Evolutionary conservation across 1,139 yeast species (phyloP).

Genomic region (Saccharomyces pastorianus): DNA sequence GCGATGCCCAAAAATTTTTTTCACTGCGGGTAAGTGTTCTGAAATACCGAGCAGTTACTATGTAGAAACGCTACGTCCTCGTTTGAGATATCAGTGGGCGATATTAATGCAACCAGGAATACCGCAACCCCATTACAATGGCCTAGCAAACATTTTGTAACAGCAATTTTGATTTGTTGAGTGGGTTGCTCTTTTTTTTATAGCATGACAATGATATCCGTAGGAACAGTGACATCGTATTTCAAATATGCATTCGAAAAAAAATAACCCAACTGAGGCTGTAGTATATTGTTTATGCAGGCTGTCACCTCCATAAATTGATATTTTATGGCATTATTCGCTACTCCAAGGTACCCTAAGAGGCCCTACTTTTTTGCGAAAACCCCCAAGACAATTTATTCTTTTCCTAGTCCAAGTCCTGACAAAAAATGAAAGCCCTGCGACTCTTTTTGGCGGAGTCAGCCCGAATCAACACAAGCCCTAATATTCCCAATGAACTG

Average conservation of each 20-base stretch:
- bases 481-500: not conserved
- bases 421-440: not conserved
- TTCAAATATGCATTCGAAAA: not conserved
- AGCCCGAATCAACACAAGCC: not conserved
- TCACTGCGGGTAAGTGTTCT: not conserved
- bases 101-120: not conserved
- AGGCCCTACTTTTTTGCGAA: not conserved
- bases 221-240: not conserved
- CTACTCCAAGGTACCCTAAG: not conserved
- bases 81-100: not conserved
- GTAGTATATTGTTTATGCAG: not conserved
- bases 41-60: not conserved
- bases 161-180: not conserved
- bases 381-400: not conserved
- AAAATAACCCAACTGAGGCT: not conserved
- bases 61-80: not conserved
- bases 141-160: not conserved
- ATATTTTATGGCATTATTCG: not conserved
- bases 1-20: conserved; percentile 1
- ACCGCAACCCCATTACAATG: not conserved
- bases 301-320: not conserved
- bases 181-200: not conserved
- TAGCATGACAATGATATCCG: not conserved
- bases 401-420: not conserved
- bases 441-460: not conserved